Conservation (phyloP, 225 moss, liverwort and hornwort genomes). For the Polytrichum commune region DNA sequence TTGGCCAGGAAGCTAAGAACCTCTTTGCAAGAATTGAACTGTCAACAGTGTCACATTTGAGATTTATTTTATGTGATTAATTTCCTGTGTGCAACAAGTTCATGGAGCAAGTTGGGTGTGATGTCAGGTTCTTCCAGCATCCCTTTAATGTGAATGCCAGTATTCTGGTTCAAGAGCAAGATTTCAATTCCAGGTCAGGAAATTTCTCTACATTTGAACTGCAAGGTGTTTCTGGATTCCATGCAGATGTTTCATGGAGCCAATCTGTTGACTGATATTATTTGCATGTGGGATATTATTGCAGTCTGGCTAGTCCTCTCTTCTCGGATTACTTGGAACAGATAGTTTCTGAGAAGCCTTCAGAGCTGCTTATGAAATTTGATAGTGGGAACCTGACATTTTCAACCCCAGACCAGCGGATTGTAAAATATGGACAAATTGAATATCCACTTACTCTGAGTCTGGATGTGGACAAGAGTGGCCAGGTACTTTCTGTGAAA, state of each 20-base stretch:
- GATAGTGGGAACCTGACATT: constrained; percentile 36
- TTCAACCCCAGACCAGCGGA: constrained; percentile 30
- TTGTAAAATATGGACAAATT: constrained; percentile 15
- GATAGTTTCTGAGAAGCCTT: constrained; percentile 31
- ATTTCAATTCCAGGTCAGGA: constrained; percentile 44
- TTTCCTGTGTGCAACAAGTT: not conserved
- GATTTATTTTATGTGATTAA: not conserved
- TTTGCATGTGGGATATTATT: not conserved
- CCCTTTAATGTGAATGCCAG: constrained; percentile 42
- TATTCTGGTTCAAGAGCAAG: constrained; percentile 47
- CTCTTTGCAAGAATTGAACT: too few species aligned
- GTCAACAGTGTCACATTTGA: not conserved
- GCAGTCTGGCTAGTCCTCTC: constrained; percentile 33
- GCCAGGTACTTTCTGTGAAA: constrained; percentile 39
- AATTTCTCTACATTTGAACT: not conserved
- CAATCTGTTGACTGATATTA: not conserved
- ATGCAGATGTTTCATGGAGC: not conserved
- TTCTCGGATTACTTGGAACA: constrained; percentile 35
- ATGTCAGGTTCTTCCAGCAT: constrained; percentile 37
- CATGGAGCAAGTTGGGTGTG: not conserved
- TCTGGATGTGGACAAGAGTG: constrained; percentile 37
- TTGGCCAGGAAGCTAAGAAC: too few species aligned
- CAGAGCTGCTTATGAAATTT: constrained; percentile 39
- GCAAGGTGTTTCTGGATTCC: not conserved
- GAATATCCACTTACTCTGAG: constrained; percentile 41